These are phyloP conservation scores for Penicillium sp. DNA, from an alignment of 2,329 filamentous ascomycete species.

Conservation along the genomic window DNA sequence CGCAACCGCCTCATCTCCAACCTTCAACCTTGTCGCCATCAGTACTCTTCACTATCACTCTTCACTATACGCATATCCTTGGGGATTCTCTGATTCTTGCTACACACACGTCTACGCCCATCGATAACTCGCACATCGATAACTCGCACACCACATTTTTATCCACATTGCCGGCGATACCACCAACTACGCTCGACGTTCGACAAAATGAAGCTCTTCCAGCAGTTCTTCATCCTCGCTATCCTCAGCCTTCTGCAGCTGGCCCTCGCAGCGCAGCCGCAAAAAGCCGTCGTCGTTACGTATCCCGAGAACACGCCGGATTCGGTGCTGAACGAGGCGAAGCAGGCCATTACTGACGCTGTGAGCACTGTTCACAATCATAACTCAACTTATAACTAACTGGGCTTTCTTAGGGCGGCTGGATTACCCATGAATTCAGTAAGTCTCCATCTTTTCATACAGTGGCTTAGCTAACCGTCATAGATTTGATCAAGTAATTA, in stretches of 20 bases:
- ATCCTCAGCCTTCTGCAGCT: slow-evolving; percentile 51
- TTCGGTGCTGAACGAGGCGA: slow-evolving; percentile 65
- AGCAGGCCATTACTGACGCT: slow-evolving; percentile 63
- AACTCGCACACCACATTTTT: not conserved
- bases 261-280: slow-evolving; percentile 55
- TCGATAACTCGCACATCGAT: not conserved
- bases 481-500: slow-evolving; percentile 42
- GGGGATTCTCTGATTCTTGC: too few relatives aligned
- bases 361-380: slow-evolving; percentile 45
- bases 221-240: slow-evolving; percentile 53
- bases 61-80: too few relatives aligned
- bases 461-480: not conserved
- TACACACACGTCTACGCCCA: too few relatives aligned
- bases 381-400: slow-evolving; percentile 14
- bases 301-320: slow-evolving; percentile 69
- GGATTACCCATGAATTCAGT: slow-evolving; percentile 80
- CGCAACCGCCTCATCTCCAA: slow-evolving; percentile 4
- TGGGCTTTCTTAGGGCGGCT: slow-evolving; percentile 53
- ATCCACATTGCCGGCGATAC: not conserved
- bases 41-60: too few relatives aligned
- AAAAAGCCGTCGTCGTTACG: slow-evolving; percentile 73
- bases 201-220: slow-evolving; percentile 60
- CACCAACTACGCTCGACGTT: not conserved
- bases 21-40: not conserved
- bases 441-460: slow-evolving; percentile 31